Conservation (phyloP, 441 rosid genomes). For the Macaranga tanarius region DNA sequence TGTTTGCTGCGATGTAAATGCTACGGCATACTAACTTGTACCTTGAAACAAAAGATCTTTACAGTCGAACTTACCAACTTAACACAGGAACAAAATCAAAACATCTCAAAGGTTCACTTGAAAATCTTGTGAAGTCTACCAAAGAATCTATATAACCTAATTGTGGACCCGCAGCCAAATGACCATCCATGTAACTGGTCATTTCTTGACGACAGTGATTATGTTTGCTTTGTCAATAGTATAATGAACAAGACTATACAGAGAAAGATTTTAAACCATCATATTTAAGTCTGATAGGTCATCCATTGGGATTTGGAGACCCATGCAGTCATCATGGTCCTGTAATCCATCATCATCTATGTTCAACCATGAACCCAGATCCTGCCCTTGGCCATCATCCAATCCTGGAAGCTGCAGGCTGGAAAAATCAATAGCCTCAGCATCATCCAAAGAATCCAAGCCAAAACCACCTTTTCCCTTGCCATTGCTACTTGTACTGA, state of each 20-base stretch:
- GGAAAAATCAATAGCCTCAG: slow-evolving; percentile 67
- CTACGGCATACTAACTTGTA: slow-evolving; percentile 52
- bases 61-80: slow-evolving; percentile 61
- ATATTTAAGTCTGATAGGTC: slow-evolving; percentile 94
- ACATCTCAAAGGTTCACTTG: slow-evolving; percentile 45
- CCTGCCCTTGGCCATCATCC: slow-evolving; percentile 78
- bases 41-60: slow-evolving; percentile 48
- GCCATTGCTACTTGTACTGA: slow-evolving; percentile 43
- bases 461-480: slow-evolving; percentile 52
- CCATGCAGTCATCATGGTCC: slow-evolving; percentile 83
- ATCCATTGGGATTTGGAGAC: slow-evolving; percentile 99
- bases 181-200: slow-evolving; percentile 55
- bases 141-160: slow-evolving; percentile 76
- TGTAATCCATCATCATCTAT: slow-evolving; percentile 91
- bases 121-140: slow-evolving; percentile 52
- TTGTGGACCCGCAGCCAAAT: slow-evolving; percentile 50
- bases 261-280: slow-evolving; percentile 83
- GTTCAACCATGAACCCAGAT: slow-evolving; percentile 91
- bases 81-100: slow-evolving; percentile 56
- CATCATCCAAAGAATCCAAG: slow-evolving; percentile 67
- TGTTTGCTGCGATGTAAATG: slow-evolving; percentile 52
- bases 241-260: slow-evolving; percentile 87
- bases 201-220: slow-evolving; percentile 49
- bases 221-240: slow-evolving; percentile 60
- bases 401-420: slow-evolving; percentile 71